These are phyloP conservation scores for Nakataea oryzae DNA, from an alignment of 2,329 filamentous ascomycete species.

Conservation along the genomic window DNA sequence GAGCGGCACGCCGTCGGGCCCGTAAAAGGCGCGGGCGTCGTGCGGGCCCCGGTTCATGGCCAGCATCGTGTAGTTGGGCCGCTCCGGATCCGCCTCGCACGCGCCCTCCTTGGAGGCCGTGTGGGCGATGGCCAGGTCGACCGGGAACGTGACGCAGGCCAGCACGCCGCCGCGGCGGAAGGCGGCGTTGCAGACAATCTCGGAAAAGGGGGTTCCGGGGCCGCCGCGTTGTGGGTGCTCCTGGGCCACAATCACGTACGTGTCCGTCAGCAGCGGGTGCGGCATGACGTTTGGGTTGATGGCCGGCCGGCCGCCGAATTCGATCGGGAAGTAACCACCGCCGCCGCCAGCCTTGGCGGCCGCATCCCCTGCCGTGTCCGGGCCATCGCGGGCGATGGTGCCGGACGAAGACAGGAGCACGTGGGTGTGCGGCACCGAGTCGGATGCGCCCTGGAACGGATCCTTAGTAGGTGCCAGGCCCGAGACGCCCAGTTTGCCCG, in stretches of 20 bases:
- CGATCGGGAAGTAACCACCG: constrained; percentile 36
- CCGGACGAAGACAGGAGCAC: neutral
- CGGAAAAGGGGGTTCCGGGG: constrained; percentile 20
- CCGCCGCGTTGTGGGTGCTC: constrained; percentile 18
- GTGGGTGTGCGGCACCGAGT: neutral
- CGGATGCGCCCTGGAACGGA: neutral
- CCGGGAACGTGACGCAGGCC: constrained; percentile 26
- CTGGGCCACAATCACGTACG: constrained; percentile 42
- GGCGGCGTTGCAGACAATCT: constrained; percentile 37
- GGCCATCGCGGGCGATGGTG: neutral
- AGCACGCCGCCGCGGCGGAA: constrained; percentile 29
- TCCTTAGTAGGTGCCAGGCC: neutral
- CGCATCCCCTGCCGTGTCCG: neutral
- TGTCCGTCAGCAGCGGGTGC: constrained; percentile 34
- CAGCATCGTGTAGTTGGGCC: constrained; percentile 22
- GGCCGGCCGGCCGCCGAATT: constrained; percentile 28
- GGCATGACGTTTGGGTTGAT: constrained; percentile 49
- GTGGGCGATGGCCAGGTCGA: constrained; percentile 32
- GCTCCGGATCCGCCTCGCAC: constrained; percentile 17
- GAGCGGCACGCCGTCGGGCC: constrained; percentile 33
- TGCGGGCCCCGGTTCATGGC: constrained; percentile 39
- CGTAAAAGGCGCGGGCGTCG: constrained; percentile 47
- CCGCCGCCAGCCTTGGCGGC: neutral
- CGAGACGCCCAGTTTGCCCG: neutral
- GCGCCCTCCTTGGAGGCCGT: constrained; percentile 33